Percentiles rank a stretch among this genome's conserved stretches.
Evolutionary conservation across 306 rosid species (phyloP).

Genomic region (Vigna trinervia): DNA sequence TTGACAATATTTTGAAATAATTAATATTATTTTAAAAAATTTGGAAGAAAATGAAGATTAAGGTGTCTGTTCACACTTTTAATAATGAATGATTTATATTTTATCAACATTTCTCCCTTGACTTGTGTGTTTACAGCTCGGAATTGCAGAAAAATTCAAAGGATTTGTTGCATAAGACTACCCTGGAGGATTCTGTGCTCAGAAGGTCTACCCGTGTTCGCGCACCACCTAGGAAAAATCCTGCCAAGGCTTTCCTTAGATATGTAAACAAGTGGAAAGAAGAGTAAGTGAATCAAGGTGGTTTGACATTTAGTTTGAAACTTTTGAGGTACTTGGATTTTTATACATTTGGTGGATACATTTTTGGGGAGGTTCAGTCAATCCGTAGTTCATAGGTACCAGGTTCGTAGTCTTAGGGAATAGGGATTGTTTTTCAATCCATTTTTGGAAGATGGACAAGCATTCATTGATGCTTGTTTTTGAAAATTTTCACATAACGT

Average conservation of each 20-base stretch:
- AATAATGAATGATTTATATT: not conserved
- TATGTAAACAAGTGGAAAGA: conserved; percentile 92
- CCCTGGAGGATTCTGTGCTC: conserved; percentile 66
- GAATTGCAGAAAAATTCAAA: conserved; percentile 72
- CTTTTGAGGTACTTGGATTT: not conserved
- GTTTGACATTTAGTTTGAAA: not conserved
- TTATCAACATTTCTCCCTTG: not conserved
- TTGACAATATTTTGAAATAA: too few relatives aligned
- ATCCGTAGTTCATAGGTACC: not conserved
- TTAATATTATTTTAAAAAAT: too few relatives aligned
- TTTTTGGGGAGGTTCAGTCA: not conserved
- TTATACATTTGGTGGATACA: conserved; percentile 4
- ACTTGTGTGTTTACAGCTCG: conserved; percentile 50
- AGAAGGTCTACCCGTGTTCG: conserved; percentile 96
- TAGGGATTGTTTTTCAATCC: conserved; percentile 40
- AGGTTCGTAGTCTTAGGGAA: not conserved
- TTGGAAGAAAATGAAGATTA: not conserved
- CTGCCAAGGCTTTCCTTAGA: conserved; percentile 77
- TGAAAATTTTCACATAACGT: conserved; percentile 44
- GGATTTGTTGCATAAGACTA: conserved; percentile 60
- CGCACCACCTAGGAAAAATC: conserved; percentile 86
- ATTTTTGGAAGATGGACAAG: conserved; percentile 43
- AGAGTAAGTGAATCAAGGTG: conserved; percentile 41
- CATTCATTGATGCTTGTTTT: conserved; percentile 42
- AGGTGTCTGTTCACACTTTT: conserved; percentile 3